phyloP scores from a whole-genome alignment of 495 filamentous ascomycete species.

The Penicillium fimorum region DNA sequence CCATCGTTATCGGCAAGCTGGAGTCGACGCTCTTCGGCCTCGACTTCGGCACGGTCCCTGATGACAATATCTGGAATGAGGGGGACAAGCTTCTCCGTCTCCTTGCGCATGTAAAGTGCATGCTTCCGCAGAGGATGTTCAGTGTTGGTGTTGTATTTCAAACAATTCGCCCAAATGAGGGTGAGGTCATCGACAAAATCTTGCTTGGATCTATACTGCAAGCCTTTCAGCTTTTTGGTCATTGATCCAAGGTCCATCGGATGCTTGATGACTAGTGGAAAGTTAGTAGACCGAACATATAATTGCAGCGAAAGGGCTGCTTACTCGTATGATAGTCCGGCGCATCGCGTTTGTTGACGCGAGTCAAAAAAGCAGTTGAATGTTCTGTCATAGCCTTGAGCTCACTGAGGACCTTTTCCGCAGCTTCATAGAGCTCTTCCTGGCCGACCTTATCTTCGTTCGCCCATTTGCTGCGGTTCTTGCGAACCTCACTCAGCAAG shows the following conservation, averaged over 20 bases:
- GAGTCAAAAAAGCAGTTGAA: conserved; percentile 85
- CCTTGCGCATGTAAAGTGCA: conserved; percentile 92
- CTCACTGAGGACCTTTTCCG: conserved; percentile 93
- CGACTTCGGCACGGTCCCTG: conserved; percentile 86
- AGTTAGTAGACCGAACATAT: conserved; percentile 18
- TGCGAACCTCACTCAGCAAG: conserved; percentile 93
- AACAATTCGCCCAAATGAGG: conserved; percentile 94
- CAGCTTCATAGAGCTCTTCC: conserved; percentile 94
- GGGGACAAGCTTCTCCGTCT: conserved; percentile 91
- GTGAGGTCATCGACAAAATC: conserved; percentile 93
- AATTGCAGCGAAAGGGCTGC: conserved; percentile 24
- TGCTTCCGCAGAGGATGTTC: conserved; percentile 87
- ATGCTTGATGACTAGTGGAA: conserved; percentile 77
- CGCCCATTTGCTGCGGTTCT: conserved; percentile 98
- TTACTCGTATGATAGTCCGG: conserved; percentile 90
- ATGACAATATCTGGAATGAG: conserved; percentile 92
- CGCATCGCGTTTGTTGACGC: conserved; percentile 94
- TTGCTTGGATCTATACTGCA: conserved; percentile 87
- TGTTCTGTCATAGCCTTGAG: conserved; percentile 96
- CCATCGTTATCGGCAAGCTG: conserved; percentile 76
- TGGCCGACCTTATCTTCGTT: conserved; percentile 95
- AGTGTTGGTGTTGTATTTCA: conserved; percentile 91
- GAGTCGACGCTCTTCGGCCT: conserved; percentile 88
- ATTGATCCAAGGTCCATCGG: conserved; percentile 98
- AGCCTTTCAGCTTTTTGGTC: conserved; percentile 92